A percentile compares a stretch with the other conserved stretches of the same genome.
These are phyloP conservation scores for Vitis amurensis DNA, from an alignment of 164 flowering plant species.

Conservation along the genomic window DNA sequence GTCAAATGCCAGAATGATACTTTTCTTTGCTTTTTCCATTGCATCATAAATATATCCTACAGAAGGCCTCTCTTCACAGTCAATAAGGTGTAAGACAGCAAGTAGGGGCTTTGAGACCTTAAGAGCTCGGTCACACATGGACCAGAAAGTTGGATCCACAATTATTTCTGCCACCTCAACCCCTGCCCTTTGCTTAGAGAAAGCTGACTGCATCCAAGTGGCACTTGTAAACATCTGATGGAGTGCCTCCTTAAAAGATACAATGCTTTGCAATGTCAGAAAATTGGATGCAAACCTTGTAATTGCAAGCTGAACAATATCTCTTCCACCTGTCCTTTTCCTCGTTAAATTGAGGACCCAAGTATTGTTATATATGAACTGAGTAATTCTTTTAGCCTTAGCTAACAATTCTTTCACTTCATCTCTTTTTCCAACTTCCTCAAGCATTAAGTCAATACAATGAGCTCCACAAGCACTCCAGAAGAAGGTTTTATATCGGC, in stretches of 20 bases:
- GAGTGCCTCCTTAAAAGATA: slow-evolving; percentile 26
- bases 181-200: slow-evolving; percentile 36
- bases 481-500: slow-evolving; percentile 31
- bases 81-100: slow-evolving; percentile 29
- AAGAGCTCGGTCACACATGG: slow-evolving; percentile 18
- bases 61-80: slow-evolving; percentile 41
- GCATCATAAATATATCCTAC: slow-evolving; percentile 51
- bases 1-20: slow-evolving; percentile 24
- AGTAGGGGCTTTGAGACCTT: slow-evolving; percentile 40
- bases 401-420: slow-evolving; percentile 24
- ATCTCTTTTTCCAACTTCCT: slow-evolving; percentile 32
- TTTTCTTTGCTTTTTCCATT: slow-evolving; percentile 41
- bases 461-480: slow-evolving; percentile 53
- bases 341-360: slow-evolving; percentile 41
- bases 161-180: slow-evolving; percentile 29
- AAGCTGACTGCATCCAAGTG: slow-evolving; percentile 34
- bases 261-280: slow-evolving; percentile 33
- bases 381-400: slow-evolving; percentile 33
- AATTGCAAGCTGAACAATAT: slow-evolving; percentile 33
- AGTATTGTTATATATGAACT: slow-evolving; percentile 37
- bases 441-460: slow-evolving; percentile 49
- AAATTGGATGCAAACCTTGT: slow-evolving; percentile 43
- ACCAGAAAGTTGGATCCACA: slow-evolving; percentile 38
- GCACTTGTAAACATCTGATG: slow-evolving; percentile 39
- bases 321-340: slow-evolving; percentile 36